Evolutionary conservation across 2,329 filamentous ascomycete genomes (phyloP), one percentile per base, ranked within the genome.

Genomic region (Fusarium neocosmosporiellum): DNA sequence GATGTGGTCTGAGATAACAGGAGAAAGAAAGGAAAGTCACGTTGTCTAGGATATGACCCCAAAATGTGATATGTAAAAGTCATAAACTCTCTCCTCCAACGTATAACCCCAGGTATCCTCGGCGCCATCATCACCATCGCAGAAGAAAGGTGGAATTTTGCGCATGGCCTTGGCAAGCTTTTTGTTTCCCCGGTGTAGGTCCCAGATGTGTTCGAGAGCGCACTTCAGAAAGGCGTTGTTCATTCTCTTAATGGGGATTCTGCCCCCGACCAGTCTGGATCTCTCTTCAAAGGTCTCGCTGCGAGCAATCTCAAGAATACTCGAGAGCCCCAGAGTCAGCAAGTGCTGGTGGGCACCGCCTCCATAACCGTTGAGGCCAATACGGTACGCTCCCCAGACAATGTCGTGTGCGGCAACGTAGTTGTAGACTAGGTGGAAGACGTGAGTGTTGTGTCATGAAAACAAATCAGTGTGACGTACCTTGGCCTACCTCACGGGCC

Each of bases 241-340:
- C n/a, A 16, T 6, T 18, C 50, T 54, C 2, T 10, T 2, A 34
- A 54, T 33, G 0, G 29, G 29, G 4, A 2, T 4, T 34, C 50
- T 31, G 29, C 50, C 50, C 7, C 50, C 50, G n/a, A 54, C 50
- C 13, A 33, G 50, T 4, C 13, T 54, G 2, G 2, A 54, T 34
- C 7, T 33, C 7, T 54, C 50, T 33, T 22, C 50, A 54, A 54
- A 54, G n/a, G 27, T 54, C 7, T 54, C 48, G 8, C 48, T 34
- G 29, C n/a, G 48, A 4, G 48, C 11, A 33, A 54, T 34, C 29
- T 54, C 48, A 5, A 54, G 48, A 54, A 54, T 54, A 1, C 4
- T 54, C 1, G 48, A 5, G 48, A 54, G 29, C 1, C 48, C 48
- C 2, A 54, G 6, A 3, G 48, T 34, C 48, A 34, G 4, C 3